Conservation (phyloP, 352 stramenopile genomes). For the Phytophthora megakarya region DNA sequence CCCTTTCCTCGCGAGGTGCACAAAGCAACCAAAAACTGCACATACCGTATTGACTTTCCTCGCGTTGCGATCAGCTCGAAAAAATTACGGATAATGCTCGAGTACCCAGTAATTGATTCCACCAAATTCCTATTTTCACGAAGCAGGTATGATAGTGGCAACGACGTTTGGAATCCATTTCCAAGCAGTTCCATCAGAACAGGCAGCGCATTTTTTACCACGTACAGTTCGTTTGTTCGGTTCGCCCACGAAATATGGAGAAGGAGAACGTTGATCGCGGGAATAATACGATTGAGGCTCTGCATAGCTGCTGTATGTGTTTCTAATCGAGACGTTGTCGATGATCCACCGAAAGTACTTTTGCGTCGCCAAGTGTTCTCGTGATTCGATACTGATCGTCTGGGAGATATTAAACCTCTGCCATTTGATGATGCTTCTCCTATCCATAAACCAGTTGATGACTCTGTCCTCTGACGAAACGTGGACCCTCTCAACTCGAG, state of each 20-base stretch:
- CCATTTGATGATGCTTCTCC: constrained; percentile 13
- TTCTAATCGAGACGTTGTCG: constrained; percentile 30
- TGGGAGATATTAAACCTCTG: constrained; percentile 28
- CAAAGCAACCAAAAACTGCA: constrained; percentile 76
- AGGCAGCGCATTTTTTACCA: constrained; percentile 62
- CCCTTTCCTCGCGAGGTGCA: constrained; percentile 64
- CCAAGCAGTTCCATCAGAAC: constrained; percentile 73
- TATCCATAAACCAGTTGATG: not conserved
- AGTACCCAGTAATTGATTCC: constrained; percentile 71
- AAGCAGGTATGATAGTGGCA: constrained; percentile 69
- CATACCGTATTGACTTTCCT: constrained; percentile 71
- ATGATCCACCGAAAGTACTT: constrained; percentile 23
- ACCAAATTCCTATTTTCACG: constrained; percentile 74
- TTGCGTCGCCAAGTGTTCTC: constrained; percentile 37
- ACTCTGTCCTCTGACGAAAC: constrained; percentile 23
- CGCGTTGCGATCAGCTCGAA: constrained; percentile 75
- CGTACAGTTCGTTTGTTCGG: constrained; percentile 58
- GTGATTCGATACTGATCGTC: constrained; percentile 26
- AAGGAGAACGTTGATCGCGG: constrained; percentile 55
- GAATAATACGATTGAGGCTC: constrained; percentile 61
- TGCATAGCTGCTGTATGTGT: constrained; percentile 51
- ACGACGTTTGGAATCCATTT: constrained; percentile 72
- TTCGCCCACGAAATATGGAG: constrained; percentile 70
- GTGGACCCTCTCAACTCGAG: constrained; percentile 31
- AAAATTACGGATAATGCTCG: constrained; percentile 65